Evolutionary conservation across 169 alveolate genomes (phyloP).

Genomic region (Plasmodium gaboni): DNA sequence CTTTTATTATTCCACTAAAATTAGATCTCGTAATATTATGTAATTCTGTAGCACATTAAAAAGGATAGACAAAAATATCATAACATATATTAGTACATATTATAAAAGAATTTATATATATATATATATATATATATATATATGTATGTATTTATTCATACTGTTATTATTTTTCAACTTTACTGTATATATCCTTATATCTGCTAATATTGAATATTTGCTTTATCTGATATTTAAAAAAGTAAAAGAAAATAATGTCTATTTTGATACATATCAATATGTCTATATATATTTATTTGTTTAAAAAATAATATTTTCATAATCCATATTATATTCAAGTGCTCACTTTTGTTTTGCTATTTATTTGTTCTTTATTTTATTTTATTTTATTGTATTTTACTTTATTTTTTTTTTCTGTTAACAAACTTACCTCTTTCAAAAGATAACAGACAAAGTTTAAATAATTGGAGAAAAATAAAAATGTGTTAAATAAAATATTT

Average conservation of each 20-base stretch:
- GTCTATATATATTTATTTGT: slow-evolving; percentile 3
- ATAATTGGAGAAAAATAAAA: slow-evolving; percentile 64
- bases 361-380: no score
- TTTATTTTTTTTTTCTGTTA: background rate
- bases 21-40: slow-evolving; percentile 21
- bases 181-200: slow-evolving; percentile 43
- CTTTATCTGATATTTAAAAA: slow-evolving; percentile 26
- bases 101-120: background rate
- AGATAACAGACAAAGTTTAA: slow-evolving; percentile 55
- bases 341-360: no score
- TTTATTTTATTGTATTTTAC: background rate
- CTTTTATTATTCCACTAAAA: slow-evolving; percentile 23
- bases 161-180: background rate
- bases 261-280: background rate
- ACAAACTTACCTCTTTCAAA: slow-evolving; percentile 54
- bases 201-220: slow-evolving; percentile 16
- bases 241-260: background rate
- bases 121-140: background rate
- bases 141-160: background rate
- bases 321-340: background rate
- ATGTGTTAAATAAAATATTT: slow-evolving; percentile 51
- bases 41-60: slow-evolving; percentile 17
- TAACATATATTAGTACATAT: background rate
- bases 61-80: no score
- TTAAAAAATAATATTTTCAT: background rate